phyloP scores from a whole-genome alignment of 2,329 filamentous ascomycete species.

The Paecilomyces sp. region DNA sequence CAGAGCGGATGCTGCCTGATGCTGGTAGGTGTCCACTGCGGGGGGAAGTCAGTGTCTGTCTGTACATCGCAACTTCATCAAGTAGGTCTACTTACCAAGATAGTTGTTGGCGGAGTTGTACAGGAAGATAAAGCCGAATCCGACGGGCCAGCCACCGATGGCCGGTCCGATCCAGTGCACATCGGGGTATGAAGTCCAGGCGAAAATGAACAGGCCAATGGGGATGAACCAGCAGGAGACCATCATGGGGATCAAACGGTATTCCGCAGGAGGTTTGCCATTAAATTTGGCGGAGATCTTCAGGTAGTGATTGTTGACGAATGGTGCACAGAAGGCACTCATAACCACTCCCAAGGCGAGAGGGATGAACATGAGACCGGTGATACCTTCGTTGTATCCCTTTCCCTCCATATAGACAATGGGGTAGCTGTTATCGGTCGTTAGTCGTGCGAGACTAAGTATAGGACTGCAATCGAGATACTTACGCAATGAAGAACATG shows the following conservation, averaged over 20 bases:
- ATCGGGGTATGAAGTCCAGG: slow-evolving; percentile 59
- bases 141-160: slow-evolving; percentile 64
- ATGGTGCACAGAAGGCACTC: slow-evolving; percentile 60
- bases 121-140: slow-evolving; percentile 76
- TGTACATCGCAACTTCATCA: too few relatives aligned
- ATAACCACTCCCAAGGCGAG: slow-evolving; percentile 66
- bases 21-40: slow-evolving; percentile 57
- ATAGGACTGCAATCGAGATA: slow-evolving; percentile 35
- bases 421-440: slow-evolving; percentile 27
- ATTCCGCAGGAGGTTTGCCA: slow-evolving; percentile 69
- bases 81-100: slow-evolving; percentile 34
- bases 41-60: slow-evolving; percentile 5
- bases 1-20: slow-evolving; percentile 72
- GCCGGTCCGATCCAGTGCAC: slow-evolving; percentile 66
- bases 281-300: slow-evolving; percentile 54
- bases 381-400: slow-evolving; percentile 64
- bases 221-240: slow-evolving; percentile 65
- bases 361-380: slow-evolving; percentile 82
- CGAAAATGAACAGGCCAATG: slow-evolving; percentile 60
- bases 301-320: slow-evolving; percentile 78
- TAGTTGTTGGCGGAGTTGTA: slow-evolving; percentile 76
- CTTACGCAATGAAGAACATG: slow-evolving; percentile 45
- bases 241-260: slow-evolving; percentile 78
- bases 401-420: slow-evolving; percentile 72
- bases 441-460: slow-evolving; percentile 7